These are phyloP conservation scores for Alternaria brassicae DNA, from an alignment of 2,329 filamentous ascomycete species.

Conservation along the genomic window DNA sequence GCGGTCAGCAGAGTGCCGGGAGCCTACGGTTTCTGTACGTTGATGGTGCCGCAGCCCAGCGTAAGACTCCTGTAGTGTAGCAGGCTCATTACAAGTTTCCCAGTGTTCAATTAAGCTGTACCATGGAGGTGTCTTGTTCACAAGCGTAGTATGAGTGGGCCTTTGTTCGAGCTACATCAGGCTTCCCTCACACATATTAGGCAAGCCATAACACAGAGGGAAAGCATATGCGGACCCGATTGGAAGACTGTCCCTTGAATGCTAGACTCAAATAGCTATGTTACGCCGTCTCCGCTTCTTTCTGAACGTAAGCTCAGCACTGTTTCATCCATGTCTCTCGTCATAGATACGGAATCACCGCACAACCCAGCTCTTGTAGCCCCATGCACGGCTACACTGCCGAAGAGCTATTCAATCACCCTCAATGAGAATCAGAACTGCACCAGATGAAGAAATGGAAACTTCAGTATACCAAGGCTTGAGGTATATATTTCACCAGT, in stretches of 20 bases:
- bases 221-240: background rate
- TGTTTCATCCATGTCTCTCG: too few species aligned
- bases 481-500: too few species aligned
- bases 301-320: background rate
- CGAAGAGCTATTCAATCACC: too few species aligned
- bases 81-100: conserved; percentile 36
- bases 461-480: too few species aligned
- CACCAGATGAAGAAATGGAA: too few species aligned
- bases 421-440: too few species aligned
- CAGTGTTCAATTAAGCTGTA: conserved; percentile 28
- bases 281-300: background rate
- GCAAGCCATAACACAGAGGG: conserved; percentile 1
- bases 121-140: conserved; percentile 26
- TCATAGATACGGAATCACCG: too few species aligned
- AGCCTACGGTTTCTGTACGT: conserved; percentile 36
- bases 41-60: background rate
- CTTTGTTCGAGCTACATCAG: conserved; percentile 28
- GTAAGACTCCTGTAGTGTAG: conserved; percentile 26
- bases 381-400: too few species aligned
- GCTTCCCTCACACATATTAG: conserved; percentile 18
- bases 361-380: too few species aligned
- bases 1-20: conserved; percentile 32
- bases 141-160: conserved; percentile 37
- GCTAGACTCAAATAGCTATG: background rate
- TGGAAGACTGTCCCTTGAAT: background rate